phyloP scores from a whole-genome alignment of 192 early-diverging fungal species.

The Oehlia diaphana region DNA sequence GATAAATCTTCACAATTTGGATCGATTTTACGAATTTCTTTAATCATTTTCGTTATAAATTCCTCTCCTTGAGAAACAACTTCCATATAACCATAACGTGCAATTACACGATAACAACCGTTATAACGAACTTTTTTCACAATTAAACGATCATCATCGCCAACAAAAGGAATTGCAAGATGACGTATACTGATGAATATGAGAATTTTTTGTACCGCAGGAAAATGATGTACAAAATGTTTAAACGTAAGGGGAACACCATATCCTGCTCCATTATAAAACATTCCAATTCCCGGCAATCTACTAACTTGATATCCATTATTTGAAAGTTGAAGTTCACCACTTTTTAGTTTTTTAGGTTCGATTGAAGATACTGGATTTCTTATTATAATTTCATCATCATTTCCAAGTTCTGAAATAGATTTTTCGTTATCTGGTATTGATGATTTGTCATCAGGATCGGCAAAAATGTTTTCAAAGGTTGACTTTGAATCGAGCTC shows the following conservation, averaged over 20 bases:
- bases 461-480: constrained; percentile 17
- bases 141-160: constrained; percentile 24
- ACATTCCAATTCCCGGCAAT: constrained; percentile 28
- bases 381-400: too few relatives aligned
- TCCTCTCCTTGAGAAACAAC: constrained; percentile 8
- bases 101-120: neutral
- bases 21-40: constrained; percentile 7
- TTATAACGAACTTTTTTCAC: constrained; percentile 6
- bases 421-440: neutral
- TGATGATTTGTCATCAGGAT: neutral
- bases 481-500: neutral
- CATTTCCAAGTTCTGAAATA: too few relatives aligned
- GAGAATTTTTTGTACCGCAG: constrained; percentile 21
- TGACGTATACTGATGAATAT: constrained; percentile 31
- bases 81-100: constrained; percentile 23
- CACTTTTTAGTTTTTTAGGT: neutral
- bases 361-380: neutral
- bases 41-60: constrained; percentile 3
- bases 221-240: constrained; percentile 32
- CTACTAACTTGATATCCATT: neutral
- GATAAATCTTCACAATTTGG: neutral
- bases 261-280: constrained; percentile 26
- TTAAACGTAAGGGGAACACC: constrained; percentile 25
- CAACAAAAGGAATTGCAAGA: constrained; percentile 15
- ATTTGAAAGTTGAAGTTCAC: neutral